Conservation (phyloP, 2,329 filamentous ascomycete species). For the Fusarium acutatum region DNA sequence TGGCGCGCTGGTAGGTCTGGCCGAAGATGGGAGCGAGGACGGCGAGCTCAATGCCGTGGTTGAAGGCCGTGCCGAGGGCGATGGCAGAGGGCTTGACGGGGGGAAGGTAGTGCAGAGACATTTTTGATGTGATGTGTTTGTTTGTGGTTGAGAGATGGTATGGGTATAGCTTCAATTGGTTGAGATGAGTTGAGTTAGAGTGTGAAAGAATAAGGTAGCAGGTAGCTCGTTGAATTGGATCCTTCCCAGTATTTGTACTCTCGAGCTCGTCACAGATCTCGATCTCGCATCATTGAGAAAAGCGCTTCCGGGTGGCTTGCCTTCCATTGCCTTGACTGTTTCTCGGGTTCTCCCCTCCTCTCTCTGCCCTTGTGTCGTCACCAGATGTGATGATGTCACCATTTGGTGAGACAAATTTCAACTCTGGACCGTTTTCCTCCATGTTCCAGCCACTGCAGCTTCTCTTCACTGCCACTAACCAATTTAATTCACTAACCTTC, state of each 20-base stretch:
- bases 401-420: constrained; percentile 39
- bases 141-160: neutral
- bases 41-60: constrained; percentile 88
- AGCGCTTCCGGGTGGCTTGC: constrained; percentile 30
- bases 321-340: constrained; percentile 12
- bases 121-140: constrained; percentile 50
- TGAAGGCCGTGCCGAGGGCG: constrained; percentile 94
- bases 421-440: neutral
- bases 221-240: neutral
- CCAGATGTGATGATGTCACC: constrained; percentile 54
- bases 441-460: neutral
- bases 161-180: constrained; percentile 27
- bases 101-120: constrained; percentile 71
- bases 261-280: constrained; percentile 33
- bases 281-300: constrained; percentile 36
- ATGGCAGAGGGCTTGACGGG: constrained; percentile 98
- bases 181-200: neutral
- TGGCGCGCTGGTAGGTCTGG: constrained; percentile 91
- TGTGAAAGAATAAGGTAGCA: neutral
- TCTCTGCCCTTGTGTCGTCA: constrained; percentile 44
- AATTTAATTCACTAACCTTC: neutral
- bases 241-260: constrained; percentile 41
- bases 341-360: constrained; percentile 5
- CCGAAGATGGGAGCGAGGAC: constrained; percentile 91
- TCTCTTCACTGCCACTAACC: neutral